phyloP scores from a whole-genome alignment of 352 stramenopile genomes.

The Globisporangium alternatum region DNA sequence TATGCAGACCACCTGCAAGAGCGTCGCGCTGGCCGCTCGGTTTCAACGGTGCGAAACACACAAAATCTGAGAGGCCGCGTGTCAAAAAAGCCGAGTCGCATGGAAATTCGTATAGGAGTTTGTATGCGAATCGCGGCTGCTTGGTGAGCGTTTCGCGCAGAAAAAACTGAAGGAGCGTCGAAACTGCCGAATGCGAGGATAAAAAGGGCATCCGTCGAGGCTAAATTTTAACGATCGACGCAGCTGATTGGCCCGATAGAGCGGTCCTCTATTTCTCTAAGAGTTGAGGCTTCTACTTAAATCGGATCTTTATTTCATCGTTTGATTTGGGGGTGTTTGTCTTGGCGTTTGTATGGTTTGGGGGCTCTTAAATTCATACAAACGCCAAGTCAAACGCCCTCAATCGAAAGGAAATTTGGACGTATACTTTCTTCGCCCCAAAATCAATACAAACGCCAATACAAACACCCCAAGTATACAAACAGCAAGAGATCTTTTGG shows the following conservation, averaged over 20 bases:
- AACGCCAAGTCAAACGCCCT: background rate
- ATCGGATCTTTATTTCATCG: background rate
- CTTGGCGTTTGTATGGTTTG: background rate
- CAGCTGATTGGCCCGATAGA: slow-evolving; percentile 8
- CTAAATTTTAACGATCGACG: slow-evolving; percentile 5
- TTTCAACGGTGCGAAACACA: too few relatives aligned
- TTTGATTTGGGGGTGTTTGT: background rate
- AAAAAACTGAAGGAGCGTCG: background rate
- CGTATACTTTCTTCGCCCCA: too few relatives aligned
- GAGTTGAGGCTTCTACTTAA: too few relatives aligned
- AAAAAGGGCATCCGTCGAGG: background rate
- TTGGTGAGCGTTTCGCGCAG: background rate
- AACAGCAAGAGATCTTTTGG: too few relatives aligned
- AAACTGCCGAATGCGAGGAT: background rate
- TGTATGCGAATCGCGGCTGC: slow-evolving; percentile 1
- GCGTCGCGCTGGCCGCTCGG: too few relatives aligned
- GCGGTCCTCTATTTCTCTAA: too few relatives aligned
- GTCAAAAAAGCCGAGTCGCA: too few relatives aligned
- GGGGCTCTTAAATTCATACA: background rate
- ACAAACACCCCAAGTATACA: too few relatives aligned
- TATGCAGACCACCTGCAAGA: too few relatives aligned
- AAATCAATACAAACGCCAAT: too few relatives aligned
- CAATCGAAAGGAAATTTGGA: too few relatives aligned
- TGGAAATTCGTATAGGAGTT: background rate
- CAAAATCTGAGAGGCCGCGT: too few relatives aligned